These are phyloP conservation scores for Pugionium cornutum DNA, from an alignment of 345 rosid genomes.

Conservation along the genomic window DNA sequence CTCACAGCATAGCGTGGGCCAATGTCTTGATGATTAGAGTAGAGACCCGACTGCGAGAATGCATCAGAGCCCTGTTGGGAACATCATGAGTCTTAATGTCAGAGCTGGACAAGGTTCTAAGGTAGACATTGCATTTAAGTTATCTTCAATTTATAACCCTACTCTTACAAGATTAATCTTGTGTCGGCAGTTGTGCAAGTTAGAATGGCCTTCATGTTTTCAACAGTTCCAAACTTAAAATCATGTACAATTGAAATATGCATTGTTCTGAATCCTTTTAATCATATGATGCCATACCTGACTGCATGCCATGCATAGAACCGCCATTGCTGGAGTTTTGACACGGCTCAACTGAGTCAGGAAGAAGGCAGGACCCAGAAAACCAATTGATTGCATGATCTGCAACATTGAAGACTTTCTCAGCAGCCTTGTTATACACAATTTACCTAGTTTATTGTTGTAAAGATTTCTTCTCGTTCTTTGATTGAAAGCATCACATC, in stretches of 20 bases:
- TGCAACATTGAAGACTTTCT: constrained; percentile 43
- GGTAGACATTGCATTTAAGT: constrained; percentile 28
- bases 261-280: constrained; percentile 4
- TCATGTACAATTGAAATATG: background rate
- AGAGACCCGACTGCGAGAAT: constrained; percentile 95
- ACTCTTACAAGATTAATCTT: constrained; percentile 15
- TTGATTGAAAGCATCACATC: background rate
- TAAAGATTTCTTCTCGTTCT: background rate
- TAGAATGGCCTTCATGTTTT: constrained; percentile 4
- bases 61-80: constrained; percentile 85
- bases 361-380: constrained; percentile 93
- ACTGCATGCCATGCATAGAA: constrained; percentile 97
- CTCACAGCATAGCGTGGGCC: constrained; percentile 95
- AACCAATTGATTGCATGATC: constrained; percentile 99
- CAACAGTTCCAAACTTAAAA: constrained; percentile 1
- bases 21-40: constrained; percentile 98
- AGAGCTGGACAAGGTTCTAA: constrained; percentile 24
- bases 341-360: constrained; percentile 81
- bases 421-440: constrained; percentile 6
- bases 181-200: constrained; percentile 27
- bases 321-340: constrained; percentile 92
- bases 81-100: constrained; percentile 29
- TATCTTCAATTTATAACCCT: constrained; percentile 12
- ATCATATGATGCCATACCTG: constrained; percentile 56
- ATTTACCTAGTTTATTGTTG: background rate